A percentile compares a stretch with the other conserved stretches of the same genome.
Evolutionary conservation across 1,284 basidiomycete species (phyloP).

Genomic region (Cryptococcus amylolentus): DNA sequence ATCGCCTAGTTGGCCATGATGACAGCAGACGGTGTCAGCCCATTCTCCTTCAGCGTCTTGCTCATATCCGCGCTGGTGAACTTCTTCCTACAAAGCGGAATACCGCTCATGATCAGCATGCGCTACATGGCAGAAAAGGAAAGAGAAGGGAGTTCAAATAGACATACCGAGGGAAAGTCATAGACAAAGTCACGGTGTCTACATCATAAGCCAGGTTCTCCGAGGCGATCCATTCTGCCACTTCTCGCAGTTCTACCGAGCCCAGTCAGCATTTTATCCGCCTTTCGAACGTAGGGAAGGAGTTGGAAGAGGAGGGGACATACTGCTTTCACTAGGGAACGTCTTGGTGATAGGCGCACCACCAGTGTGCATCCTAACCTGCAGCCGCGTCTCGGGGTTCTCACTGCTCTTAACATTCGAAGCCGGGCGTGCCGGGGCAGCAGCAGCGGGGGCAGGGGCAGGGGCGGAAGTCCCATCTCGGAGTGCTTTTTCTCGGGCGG

Average conservation of each 20-base stretch:
- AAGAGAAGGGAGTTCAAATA: not conserved
- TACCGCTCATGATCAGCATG: too few relatives aligned
- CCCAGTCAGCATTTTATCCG: not conserved
- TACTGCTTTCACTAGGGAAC: slow-evolving; percentile 71
- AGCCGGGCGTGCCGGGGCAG: slow-evolving; percentile 49
- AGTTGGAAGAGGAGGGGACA: slow-evolving; percentile 39
- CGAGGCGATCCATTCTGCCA: slow-evolving; percentile 78
- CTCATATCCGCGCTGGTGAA: slow-evolving; percentile 43
- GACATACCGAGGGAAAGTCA: slow-evolving; percentile 74
- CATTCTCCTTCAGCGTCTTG: slow-evolving; percentile 47
- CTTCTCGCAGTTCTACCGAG: slow-evolving; percentile 65
- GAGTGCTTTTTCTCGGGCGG: slow-evolving; percentile 80
- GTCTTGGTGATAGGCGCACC: slow-evolving; percentile 76
- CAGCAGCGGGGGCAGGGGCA: not conserved
- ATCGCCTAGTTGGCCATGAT: slow-evolving; percentile 34
- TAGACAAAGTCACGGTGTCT: slow-evolving; percentile 68
- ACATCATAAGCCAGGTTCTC: slow-evolving; percentile 67
- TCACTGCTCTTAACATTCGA: slow-evolving; percentile 61
- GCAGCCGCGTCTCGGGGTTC: slow-evolving; percentile 75
- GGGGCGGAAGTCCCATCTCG: slow-evolving; percentile 61
- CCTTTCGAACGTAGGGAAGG: not conserved
- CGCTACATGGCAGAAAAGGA: not conserved
- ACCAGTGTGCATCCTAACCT: slow-evolving; percentile 61
- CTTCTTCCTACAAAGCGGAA: slow-evolving; percentile 34
- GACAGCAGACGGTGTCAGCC: slow-evolving; percentile 49